Percentiles rank a stretch among this genome's conserved stretches.
Evolutionary conservation across 208 protist species (phyloP).

Genomic region (Leishmania amazonensis): DNA sequence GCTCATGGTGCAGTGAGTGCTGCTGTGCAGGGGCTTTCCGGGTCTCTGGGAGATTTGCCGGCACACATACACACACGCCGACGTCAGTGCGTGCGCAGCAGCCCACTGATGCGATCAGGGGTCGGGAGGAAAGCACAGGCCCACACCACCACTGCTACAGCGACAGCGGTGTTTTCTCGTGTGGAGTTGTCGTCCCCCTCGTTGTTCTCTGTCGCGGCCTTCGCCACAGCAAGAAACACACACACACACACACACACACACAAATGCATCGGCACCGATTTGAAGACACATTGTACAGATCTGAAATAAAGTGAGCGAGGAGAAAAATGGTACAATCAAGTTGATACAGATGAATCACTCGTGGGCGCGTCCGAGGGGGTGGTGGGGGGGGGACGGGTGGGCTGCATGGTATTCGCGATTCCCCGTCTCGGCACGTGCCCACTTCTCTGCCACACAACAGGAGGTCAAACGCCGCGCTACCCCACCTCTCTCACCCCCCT

Average conservation of each 20-base stretch:
- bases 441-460: not conserved
- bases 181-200: not conserved
- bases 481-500: not conserved
- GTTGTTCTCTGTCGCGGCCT: not conserved
- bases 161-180: too few species aligned
- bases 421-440: not conserved
- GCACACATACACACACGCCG: not conserved
- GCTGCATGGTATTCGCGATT: not conserved
- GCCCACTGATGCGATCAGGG: not conserved
- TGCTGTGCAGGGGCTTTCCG: not conserved
- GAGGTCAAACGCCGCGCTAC: not conserved
- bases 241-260: not conserved
- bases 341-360: not conserved
- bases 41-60: not conserved
- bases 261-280: not conserved
- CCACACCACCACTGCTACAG: not conserved
- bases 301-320: not conserved
- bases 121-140: not conserved
- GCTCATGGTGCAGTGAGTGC: slow-evolving; percentile 27
- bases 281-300: slow-evolving; percentile 13
- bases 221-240: not conserved
- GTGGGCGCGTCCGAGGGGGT: not conserved
- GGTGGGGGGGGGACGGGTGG: not conserved
- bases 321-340: slow-evolving; percentile 17
- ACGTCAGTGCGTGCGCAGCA: not conserved